These are phyloP conservation scores for Talaromyces rugulosus DNA, from an alignment of 2,329 filamentous ascomycete genomes.

Conservation along the genomic window DNA sequence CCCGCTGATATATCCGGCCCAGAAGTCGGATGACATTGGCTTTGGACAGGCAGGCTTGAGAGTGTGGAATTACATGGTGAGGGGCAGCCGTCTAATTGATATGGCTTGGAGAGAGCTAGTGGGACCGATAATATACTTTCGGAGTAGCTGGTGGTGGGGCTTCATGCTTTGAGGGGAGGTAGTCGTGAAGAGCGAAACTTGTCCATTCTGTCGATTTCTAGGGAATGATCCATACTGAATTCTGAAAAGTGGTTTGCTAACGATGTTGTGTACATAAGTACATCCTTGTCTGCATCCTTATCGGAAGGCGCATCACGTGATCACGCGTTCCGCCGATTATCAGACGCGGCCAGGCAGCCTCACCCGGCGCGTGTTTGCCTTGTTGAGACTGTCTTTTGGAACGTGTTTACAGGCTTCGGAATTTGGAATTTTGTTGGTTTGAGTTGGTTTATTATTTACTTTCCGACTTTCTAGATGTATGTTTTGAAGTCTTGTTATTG, in stretches of 20 bases:
- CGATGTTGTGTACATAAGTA: background rate
- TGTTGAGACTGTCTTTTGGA: conserved; percentile 2
- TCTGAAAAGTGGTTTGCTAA: too few relatives aligned
- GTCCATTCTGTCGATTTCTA: background rate
- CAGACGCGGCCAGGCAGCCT: background rate
- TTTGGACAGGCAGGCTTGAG: background rate
- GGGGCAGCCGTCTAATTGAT: background rate
- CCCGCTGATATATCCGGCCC: conserved; percentile 86
- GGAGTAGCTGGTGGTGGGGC: background rate
- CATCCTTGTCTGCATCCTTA: background rate
- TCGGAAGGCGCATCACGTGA: conserved; percentile 19
- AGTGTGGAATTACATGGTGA: background rate
- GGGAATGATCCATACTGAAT: background rate
- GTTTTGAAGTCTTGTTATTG: background rate
- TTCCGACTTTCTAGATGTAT: conserved; percentile 11
- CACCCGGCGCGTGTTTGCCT: background rate
- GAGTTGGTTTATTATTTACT: background rate
- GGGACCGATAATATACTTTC: background rate
- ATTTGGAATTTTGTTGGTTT: background rate
- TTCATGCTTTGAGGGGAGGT: too few relatives aligned
- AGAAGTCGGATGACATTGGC: conserved; percentile 81
- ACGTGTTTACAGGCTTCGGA: background rate
- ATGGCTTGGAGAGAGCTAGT: background rate
- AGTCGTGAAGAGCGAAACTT: background rate
- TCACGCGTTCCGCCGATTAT: conserved; percentile 16